Percentiles rank a stretch among this genome's conserved stretches.
Conservation (phyloP, 495 filamentous ascomycete genomes). For the Talaromyces liani region DNA sequence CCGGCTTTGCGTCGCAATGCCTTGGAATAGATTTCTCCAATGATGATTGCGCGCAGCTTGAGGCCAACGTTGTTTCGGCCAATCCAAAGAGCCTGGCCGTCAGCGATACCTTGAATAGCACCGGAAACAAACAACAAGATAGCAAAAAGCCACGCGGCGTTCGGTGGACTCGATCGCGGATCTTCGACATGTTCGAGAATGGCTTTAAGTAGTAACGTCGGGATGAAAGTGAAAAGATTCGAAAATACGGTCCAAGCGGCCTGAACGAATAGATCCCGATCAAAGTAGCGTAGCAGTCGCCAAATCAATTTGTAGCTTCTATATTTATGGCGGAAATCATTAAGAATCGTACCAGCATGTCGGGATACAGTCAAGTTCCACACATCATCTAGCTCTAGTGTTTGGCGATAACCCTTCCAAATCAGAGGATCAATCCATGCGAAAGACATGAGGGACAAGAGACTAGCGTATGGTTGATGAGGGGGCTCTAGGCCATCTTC, state of each 20-base stretch:
- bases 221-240: conserved; percentile 79
- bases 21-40: conserved; percentile 97
- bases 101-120: conserved; percentile 66
- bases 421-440: conserved; percentile 86
- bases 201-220: conserved; percentile 81
- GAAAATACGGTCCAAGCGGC: conserved; percentile 69
- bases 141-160: conserved; percentile 94
- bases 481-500: conserved; percentile 82
- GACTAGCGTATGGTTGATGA: conserved; percentile 73
- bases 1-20: conserved; percentile 87
- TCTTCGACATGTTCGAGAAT: conserved; percentile 91
- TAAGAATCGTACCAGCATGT: conserved; percentile 71
- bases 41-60: conserved; percentile 83
- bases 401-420: conserved; percentile 81
- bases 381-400: conserved; percentile 73
- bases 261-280: conserved; percentile 66
- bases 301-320: conserved; percentile 75
- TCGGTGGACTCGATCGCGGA: conserved; percentile 67
- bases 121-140: conserved; percentile 80
- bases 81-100: conserved; percentile 86
- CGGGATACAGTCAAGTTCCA: conserved; percentile 89
- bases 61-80: conserved; percentile 85
- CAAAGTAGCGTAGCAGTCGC: conserved; percentile 82
- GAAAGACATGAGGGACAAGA: conserved; percentile 84
- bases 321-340: conserved; percentile 76